Base-by-base conservation (phyloP, 805 yeast genomes). In the Brettanomyces sp. region DNA sequence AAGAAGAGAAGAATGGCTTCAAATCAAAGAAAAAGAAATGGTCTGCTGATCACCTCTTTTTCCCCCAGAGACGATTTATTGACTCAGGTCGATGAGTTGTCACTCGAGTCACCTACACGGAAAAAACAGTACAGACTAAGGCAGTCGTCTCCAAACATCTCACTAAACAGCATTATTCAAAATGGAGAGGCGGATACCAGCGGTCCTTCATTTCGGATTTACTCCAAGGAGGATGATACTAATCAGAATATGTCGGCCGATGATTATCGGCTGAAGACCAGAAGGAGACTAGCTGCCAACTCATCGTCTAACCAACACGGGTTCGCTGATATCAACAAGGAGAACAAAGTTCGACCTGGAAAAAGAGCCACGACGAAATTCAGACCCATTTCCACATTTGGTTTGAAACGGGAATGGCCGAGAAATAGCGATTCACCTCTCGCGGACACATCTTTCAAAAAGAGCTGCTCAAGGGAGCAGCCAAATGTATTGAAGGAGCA, bases 91-190 rank as follows among this genome's bases (percentile, higher is more conserved):
- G 32, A 28, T 9, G 11, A 28, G 32, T 28, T 28, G 32, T 28
- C 32, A 28, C 32, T 28, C 7, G 32, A 28, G 7, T 28, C 32
- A 6, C 32, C 32, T 9, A 28, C 7, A 9, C 7, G 32, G 32
- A 39, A 36, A 12, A 18, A 39, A 22, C n/a, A 11, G 23, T 44
- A 42, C 13, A n/a, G 39, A 12, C 5, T 44, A 4, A 39, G 39
- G n/a, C n/a, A 28, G 8, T 39, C 43, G 9, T 39, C 43, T 6
- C 42, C 47, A 7, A 44, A 24, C 33, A 14, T 44, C 5, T 33
- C 43, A 8, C 40, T 44, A 11, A 39, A 33, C 34, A 44, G 43
- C 34, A 34, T 21, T 11, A 14, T 44, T 11, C 28, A 39, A 6
- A 43, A 39, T 24, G 43, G 22, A n/a, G 33, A 35, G 13, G 13